Conservation (phyloP, 768 basidiomycete species). For the Cantharellus anzutake region DNA sequence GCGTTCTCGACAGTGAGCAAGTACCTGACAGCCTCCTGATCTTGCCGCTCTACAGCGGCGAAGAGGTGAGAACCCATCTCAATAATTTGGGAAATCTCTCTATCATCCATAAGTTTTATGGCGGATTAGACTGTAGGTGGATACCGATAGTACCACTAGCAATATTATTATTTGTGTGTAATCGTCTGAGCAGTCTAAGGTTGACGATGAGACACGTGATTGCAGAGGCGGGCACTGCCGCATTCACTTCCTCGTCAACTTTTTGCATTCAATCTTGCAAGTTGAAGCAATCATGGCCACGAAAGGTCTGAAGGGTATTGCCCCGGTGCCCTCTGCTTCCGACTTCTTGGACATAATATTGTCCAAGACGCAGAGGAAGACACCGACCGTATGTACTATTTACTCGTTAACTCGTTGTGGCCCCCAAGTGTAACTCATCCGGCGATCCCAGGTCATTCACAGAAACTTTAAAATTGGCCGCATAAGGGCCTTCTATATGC, state of each 20-base stretch:
- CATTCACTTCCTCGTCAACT: too few relatives aligned
- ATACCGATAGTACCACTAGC: too few relatives aligned
- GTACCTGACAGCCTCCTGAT: background rate
- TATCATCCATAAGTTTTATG: background rate
- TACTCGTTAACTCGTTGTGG: background rate
- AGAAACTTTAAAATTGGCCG: constrained; percentile 99
- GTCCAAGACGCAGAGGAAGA: constrained; percentile 91
- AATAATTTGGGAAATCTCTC: background rate
- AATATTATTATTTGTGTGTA: too few relatives aligned
- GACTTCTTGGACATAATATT: constrained; percentile 92
- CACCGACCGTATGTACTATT: constrained; percentile 53
- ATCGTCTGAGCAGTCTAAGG: too few relatives aligned
- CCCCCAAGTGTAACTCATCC: background rate
- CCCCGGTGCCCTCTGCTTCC: constrained; percentile 90
- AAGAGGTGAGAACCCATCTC: too few relatives aligned
- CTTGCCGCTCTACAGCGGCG: too few relatives aligned
- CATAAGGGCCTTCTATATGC: constrained; percentile 96
- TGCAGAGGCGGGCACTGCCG: too few relatives aligned
- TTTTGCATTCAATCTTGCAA: too few relatives aligned
- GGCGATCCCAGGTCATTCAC: constrained; percentile 60
- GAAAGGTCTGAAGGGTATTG: constrained; percentile 87
- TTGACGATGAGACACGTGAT: too few relatives aligned
- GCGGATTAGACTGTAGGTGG: background rate
- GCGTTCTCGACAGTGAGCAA: constrained; percentile 13
- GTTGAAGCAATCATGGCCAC: constrained; percentile 34